Base-by-base conservation (phyloP, 495 filamentous ascomycete genomes). In the Xylaria curta region DNA sequence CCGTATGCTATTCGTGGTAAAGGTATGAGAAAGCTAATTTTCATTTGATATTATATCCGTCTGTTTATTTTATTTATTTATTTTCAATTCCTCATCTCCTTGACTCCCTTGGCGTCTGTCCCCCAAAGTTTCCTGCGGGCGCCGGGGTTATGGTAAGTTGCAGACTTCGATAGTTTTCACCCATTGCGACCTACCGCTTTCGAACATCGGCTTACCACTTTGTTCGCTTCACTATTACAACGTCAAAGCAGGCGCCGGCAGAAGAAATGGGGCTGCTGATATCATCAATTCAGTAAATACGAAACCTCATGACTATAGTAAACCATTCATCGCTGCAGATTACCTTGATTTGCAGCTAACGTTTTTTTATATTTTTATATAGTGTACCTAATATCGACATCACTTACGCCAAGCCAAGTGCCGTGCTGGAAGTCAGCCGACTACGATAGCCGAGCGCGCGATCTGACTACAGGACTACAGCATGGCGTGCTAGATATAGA, bases 381-480 rank as follows among this genome's bases (percentile, higher is more conserved):
- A 26, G 46, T 46, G 47, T 53, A 38, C 33, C 24, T 15, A 61
- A 21, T 62, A 40, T 28, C 12, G 42, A 21, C 38, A n/a, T 21
- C 10, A 17, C 31, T n/a, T 33, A 36, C 24, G 33, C 40, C 40
- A 40, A 54, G 54, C 33, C 58, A 62, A 63, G 58, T 64, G 58
- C 58, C 60, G 59, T 49, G 21, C 33, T 19, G 33, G 13, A 49
- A 40, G 51, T 71, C 69, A 71, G 49, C 51, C 61, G 62, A 64
- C 69, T 49, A 38, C 53, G 49, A 71, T 66, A 59, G 36, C 62
- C 69, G 59, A 66, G 19, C n/a, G 62, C 38, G 33, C 69, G 69
- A 71, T 71, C 60, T 66, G 69, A 71, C 66, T 69, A 60, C 42
- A 46, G 42, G 38, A 42, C 42, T n/a, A 49, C 53, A 69, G 42